Evolutionary conservation across 768 basidiomycete species (phyloP).

Genomic region (Psilocybe cubensis): DNA sequence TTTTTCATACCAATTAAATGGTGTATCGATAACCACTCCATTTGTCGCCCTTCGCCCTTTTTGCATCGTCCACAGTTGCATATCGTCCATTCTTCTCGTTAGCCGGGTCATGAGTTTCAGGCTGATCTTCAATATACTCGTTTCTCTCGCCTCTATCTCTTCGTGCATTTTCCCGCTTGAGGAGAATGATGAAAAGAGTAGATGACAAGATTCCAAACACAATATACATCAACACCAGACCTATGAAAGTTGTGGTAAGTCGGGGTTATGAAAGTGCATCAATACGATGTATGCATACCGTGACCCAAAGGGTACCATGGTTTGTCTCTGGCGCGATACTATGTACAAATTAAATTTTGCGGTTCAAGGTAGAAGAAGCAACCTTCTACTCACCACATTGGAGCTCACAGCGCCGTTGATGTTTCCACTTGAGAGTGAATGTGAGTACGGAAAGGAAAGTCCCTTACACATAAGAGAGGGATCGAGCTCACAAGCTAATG

Average conservation of each 20-base stretch:
- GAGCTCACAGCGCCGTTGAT: conserved; percentile 79
- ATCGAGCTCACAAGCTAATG: conserved; percentile 54
- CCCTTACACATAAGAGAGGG: not conserved
- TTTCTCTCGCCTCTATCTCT: conserved; percentile 72
- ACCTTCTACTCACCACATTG: conserved; percentile 64
- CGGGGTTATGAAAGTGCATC: not conserved
- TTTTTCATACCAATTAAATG: conserved; percentile 1
- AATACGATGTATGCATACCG: conserved; percentile 19
- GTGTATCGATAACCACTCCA: conserved; percentile 82
- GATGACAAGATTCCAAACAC: conserved; percentile 60
- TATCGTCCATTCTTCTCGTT: conserved; percentile 60
- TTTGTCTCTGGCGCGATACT: conserved; percentile 67
- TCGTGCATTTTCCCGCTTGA: conserved; percentile 64
- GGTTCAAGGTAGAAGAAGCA: too few species aligned
- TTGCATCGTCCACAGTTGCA: conserved; percentile 63
- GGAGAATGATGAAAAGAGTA: conserved; percentile 38
- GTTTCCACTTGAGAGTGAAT: conserved; percentile 75
- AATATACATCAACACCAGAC: conserved; percentile 76
- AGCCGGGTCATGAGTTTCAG: conserved; percentile 29
- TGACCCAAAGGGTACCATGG: conserved; percentile 64
- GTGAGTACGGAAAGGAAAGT: not conserved
- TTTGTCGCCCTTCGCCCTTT: conserved; percentile 68
- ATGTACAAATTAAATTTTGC: too few species aligned
- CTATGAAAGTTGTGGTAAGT: conserved; percentile 29
- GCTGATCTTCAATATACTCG: conserved; percentile 62